Base-by-base conservation (phyloP, 306 rosid genomes). In the Carpinus viminea region DNA sequence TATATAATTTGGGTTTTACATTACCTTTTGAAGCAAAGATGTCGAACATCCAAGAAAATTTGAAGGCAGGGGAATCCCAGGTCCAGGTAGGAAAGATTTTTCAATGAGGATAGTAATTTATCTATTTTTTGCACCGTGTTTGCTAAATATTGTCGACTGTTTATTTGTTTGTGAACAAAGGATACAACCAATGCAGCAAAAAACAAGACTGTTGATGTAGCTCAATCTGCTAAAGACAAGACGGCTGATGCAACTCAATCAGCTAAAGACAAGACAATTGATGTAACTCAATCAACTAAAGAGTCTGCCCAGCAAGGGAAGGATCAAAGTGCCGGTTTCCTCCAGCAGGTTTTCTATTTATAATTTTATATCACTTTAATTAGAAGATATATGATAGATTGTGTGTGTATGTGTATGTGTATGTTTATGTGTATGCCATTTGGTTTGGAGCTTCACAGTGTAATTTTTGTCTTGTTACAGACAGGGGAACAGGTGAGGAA, bases 401-500 rank as follows among this genome's bases (percentile, higher is more conserved):
- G 34, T 31, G 34, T 24, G n/a, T 28, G 45, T 28, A 28, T 28
- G 31, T 41, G n/a, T n/a, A n/a, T n/a, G n/a, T n/a, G 26, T 24
- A 24, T 24, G 26, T 24, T 0, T 24, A 24, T 24, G 26, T 24
- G 43, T 38, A 41, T 41, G 45, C 1, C 45, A 1, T 41, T 41
- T 41, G 7, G 45, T 41, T 41, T 0, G 45, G 45, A 41, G 45
- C 52, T 11, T 48, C 4, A 48, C 3, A 10, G 1, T 66, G 31
- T 17, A 41, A 17, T 43, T 18, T n/a, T 74, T 20, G 10, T 55
- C 2, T 57, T 84, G 75, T 28, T 73, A 66, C 75, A 91, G 96
- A 89, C 90, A 12, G 91, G 89, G 71, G 93, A 87, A 52, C 91
- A 87, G 74, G 75, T 87, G 88, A 89, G 45, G 85, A 82, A 15